Conservation (phyloP, 169 alveolate species). For the Plasmodium chabaudi region DNA sequence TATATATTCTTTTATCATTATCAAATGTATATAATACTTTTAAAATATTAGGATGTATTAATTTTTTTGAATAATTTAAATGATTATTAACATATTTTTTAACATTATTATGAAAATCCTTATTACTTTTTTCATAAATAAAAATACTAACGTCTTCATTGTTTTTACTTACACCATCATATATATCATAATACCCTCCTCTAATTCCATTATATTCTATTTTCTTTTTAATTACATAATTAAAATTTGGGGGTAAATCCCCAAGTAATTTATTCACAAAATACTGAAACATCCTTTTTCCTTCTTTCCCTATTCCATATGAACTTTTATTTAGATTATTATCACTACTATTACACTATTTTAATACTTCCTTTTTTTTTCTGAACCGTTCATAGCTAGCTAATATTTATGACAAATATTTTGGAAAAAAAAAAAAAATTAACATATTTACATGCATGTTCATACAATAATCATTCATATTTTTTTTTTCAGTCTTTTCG, state of each 20-base stretch:
- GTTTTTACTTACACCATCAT: constrained; percentile 38
- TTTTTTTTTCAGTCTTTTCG: too few species aligned
- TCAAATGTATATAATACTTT: constrained; percentile 80
- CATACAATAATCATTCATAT: too few species aligned
- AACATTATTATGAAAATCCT: constrained; percentile 44
- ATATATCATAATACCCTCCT: constrained; percentile 46
- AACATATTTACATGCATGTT: too few species aligned
- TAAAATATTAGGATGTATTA: constrained; percentile 82
- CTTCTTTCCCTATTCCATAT: not conserved
- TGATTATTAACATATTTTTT: constrained; percentile 79
- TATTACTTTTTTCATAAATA: constrained; percentile 54
- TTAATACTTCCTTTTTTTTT: not conserved
- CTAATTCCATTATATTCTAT: constrained; percentile 9
- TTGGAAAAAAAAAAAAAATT: too few species aligned
- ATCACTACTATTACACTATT: not conserved
- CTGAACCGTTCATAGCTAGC: too few species aligned
- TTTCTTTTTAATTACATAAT: constrained; percentile 34
- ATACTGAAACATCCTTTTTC: constrained; percentile 42
- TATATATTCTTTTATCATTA: constrained; percentile 79
- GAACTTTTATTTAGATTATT: not conserved
- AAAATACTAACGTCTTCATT: constrained; percentile 61
- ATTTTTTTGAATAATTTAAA: constrained; percentile 66
- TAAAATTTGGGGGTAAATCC: constrained; percentile 64
- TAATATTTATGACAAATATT: too few species aligned
- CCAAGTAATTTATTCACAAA: constrained; percentile 59